Conservation (phyloP, 1,139 yeast genomes). For the Meyerozyma sp. region DNA sequence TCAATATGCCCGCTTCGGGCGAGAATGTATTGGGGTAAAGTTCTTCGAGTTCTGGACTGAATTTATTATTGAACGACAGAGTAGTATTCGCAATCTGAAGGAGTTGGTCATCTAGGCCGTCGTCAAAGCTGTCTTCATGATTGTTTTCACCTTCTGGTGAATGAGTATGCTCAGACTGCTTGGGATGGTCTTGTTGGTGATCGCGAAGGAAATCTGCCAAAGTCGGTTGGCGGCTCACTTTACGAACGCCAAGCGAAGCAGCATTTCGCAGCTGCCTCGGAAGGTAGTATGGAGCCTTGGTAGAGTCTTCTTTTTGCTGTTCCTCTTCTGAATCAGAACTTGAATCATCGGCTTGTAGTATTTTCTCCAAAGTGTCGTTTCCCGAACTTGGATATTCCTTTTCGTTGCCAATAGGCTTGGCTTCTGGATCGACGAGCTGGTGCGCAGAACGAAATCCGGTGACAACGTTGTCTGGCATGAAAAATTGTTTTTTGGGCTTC, state of each 20-base stretch:
- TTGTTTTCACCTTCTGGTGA: not conserved
- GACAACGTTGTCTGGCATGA: slow-evolving; percentile 76
- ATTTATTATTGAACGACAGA: slow-evolving; percentile 1
- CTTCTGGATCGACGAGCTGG: not conserved
- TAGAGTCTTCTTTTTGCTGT: not conserved
- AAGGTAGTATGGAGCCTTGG: not conserved
- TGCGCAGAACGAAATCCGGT: slow-evolving; percentile 57
- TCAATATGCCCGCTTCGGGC: slow-evolving; percentile 23
- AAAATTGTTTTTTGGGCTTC: slow-evolving; percentile 39
- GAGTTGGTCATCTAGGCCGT: slow-evolving; percentile 23
- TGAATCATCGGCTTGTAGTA: not conserved
- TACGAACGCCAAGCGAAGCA: not conserved
- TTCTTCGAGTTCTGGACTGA: not conserved
- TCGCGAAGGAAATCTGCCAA: not conserved
- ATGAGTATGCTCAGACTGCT: no score
- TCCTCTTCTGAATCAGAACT: not conserved
- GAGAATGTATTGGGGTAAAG: slow-evolving; percentile 11
- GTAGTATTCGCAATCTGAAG: slow-evolving; percentile 3
- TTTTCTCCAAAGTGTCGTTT: not conserved
- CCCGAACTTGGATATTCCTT: not conserved
- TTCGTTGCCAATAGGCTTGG: not conserved
- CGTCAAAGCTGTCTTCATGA: slow-evolving; percentile 21
- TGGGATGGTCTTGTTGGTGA: not conserved
- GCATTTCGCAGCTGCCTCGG: not conserved
- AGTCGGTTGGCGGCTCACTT: not conserved